Evolutionary conservation across 345 rosid species (phyloP), one percentile per base, ranked within the genome.

Genomic region (Corymbia maculata): DNA sequence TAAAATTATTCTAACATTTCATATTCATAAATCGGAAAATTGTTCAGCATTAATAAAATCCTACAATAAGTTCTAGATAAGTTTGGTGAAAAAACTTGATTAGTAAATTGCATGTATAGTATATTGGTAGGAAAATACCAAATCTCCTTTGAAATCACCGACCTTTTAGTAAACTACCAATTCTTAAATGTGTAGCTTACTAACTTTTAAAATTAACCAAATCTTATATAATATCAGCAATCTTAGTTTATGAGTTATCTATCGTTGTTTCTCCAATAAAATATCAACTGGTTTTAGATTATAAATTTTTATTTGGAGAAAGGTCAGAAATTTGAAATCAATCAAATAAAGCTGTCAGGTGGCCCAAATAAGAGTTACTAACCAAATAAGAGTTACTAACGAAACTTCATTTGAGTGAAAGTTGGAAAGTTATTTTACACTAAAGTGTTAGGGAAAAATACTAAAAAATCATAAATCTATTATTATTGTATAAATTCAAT

Each of bases 1-100:
- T 66, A 0, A 26, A 24, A 59, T 11, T 59, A 66, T n/a, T n/a
- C 8, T 66, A 66, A n/a, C 14, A 42, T 66, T 66, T 5, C 0
- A 5, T 66, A n/a, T 66, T 66, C 75, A 66, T 64, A 64, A 64
- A 64, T 64, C 1, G 3, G 8, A n/a, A 66, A 66, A 3, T 1
- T n/a, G 42, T 0, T 59, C 17, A 66, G 0, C 36, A 13, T 64
- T 64, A n/a, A 64, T n/a, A 3, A 64, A 64, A 3, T 64, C 19
- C 17, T 64, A 66, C 13, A 17, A n/a, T 66, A 66, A 61, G 19
- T 0, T 32, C 19, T 14, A 66, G 6, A 66, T n/a, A n/a, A 66
- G 7, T 59, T 59, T 26, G 15, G 66, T 59, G 66, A 59, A 59
- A 26, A 24, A 59, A 21, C 30, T 10, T 59, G 66, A 59, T 59